Conservation (phyloP, 202 grass and related monocot genomes). For the Carex sylvatica region DNA sequence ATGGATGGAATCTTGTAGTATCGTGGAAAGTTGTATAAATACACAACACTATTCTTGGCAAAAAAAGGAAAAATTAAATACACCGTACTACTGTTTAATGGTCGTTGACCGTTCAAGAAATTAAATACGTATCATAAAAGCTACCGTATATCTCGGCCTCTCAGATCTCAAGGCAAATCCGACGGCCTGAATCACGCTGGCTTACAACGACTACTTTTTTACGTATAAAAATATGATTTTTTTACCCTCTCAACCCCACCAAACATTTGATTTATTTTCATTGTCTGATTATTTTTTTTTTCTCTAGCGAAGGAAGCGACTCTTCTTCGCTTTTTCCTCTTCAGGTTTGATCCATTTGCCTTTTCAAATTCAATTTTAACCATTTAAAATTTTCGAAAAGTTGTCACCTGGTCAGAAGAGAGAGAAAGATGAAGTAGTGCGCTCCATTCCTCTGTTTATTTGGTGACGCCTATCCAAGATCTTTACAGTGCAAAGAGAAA, state of each 20-base stretch:
- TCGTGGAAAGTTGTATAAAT: not conserved
- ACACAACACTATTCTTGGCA: not conserved
- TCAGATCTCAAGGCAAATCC: slow-evolving; percentile 8
- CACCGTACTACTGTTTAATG: not conserved
- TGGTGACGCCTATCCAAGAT: slow-evolving; percentile 39
- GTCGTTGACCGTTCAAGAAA: slow-evolving; percentile 10
- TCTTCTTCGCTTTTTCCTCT: not conserved
- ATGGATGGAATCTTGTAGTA: not conserved
- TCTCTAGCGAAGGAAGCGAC: not conserved
- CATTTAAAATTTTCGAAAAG: slow-evolving; percentile 20
- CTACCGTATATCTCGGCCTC: slow-evolving; percentile 1
- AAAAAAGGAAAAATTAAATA: not conserved
- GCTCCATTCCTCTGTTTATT: slow-evolving; percentile 30
- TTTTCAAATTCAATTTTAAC: slow-evolving; percentile 22
- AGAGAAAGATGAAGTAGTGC: not conserved
- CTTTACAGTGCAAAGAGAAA: slow-evolving; percentile 20
- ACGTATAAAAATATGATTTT: not conserved
- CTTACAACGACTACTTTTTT: slow-evolving; percentile 17
- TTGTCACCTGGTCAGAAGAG: slow-evolving; percentile 14
- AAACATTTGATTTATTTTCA: not conserved
- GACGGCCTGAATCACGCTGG: not conserved
- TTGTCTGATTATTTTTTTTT: not conserved
- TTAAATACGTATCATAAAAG: slow-evolving; percentile 16
- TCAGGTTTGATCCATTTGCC: slow-evolving; percentile 3
- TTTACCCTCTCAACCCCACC: not conserved